A percentile compares a stretch with the other conserved stretches of the same genome.
Conservation (phyloP, 345 rosid genomes). For the Orychophragmus violaceus region DNA sequence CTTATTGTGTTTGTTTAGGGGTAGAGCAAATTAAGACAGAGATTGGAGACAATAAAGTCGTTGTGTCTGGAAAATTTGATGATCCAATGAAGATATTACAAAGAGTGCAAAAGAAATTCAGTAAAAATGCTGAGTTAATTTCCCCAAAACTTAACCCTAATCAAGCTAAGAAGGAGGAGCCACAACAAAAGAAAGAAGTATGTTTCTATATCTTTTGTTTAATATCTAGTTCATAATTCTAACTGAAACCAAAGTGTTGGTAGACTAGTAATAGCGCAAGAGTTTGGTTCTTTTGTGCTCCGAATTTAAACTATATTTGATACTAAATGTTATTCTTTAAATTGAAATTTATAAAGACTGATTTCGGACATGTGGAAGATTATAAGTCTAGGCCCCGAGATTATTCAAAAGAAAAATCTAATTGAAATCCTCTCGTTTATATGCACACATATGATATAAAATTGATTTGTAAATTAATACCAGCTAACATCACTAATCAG, state of each 20-base stretch:
- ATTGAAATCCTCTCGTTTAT: neutral
- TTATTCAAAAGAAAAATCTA: too few species aligned
- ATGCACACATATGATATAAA: neutral
- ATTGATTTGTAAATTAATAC: neutral
- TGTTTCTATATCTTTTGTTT: neutral
- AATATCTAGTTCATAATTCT: neutral
- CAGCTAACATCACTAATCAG: neutral
- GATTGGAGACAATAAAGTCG: slow-evolving; percentile 32
- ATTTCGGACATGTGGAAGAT: too few species aligned
- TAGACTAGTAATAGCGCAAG: too few species aligned
- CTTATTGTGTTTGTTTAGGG: slow-evolving; percentile 32
- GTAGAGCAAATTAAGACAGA: slow-evolving; percentile 44
- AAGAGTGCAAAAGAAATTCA: slow-evolving; percentile 45
- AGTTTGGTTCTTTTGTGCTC: too few species aligned
- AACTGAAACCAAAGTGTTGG: too few species aligned
- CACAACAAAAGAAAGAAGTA: slow-evolving; percentile 35
- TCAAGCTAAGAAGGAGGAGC: slow-evolving; percentile 19
- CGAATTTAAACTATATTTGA: too few species aligned
- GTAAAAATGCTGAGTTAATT: slow-evolving; percentile 45
- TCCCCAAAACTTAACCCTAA: slow-evolving; percentile 38
- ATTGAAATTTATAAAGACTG: too few species aligned
- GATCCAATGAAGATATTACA: slow-evolving; percentile 41
- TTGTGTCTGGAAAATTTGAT: slow-evolving; percentile 42
- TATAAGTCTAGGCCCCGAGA: too few species aligned
- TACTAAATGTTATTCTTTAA: too few species aligned